Conservation (phyloP, 345 rosid species). For the Lenwebbia sp. region DNA sequence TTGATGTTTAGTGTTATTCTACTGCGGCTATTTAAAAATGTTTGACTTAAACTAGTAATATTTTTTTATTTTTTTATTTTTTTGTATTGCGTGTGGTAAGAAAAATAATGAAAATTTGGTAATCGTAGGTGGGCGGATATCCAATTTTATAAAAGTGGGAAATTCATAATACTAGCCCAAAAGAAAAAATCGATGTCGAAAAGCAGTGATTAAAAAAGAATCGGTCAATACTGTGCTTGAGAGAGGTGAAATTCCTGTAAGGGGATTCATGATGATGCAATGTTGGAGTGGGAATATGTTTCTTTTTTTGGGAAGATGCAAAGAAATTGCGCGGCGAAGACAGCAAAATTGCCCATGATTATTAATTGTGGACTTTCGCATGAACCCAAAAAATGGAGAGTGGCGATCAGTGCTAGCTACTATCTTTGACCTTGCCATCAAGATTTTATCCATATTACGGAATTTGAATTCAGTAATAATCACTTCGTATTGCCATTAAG, state of each 20-base stretch:
- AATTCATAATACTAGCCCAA: not conserved
- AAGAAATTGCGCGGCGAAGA: not conserved
- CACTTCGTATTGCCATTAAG: too few relatives aligned
- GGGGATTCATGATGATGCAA: not conserved
- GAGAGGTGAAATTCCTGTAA: not conserved
- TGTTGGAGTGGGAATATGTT: not conserved
- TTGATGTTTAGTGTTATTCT: too few relatives aligned
- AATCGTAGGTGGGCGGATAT: rapidly evolving
- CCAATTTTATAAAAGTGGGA: not conserved
- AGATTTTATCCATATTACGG: not conserved
- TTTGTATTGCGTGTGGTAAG: not conserved
- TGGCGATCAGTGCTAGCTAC: rapidly evolving
- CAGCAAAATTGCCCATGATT: not conserved
- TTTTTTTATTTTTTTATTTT: too few relatives aligned
- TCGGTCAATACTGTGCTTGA: not conserved
- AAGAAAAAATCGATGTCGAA: not conserved
- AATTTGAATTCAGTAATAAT: rapidly evolving
- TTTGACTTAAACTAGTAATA: too few relatives aligned
- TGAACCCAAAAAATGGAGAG: not conserved
- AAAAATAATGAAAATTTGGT: not conserved
- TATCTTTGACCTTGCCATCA: not conserved
- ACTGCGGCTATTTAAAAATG: too few relatives aligned
- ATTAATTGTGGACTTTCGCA: not conserved
- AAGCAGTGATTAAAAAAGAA: not conserved
- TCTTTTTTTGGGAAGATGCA: not conserved